Evolutionary conservation across 1,284 basidiomycete genomes (phyloP).

Genomic region (Puccinia brachypodii): DNA sequence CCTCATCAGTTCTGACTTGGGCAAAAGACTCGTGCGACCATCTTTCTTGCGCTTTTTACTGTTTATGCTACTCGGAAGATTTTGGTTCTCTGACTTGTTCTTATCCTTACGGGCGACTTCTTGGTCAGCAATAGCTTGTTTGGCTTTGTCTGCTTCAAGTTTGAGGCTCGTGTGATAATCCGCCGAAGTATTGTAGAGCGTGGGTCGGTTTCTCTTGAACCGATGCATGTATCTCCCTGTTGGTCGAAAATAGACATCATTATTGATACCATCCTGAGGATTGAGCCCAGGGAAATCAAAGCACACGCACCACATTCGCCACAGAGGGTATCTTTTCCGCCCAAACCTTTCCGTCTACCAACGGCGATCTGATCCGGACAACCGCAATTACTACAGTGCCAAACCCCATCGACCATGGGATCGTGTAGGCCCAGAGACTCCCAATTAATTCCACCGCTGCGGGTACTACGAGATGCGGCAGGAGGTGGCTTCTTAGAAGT

Average conservation of each 20-base stretch:
- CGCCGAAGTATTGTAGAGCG: slow-evolving; percentile 44
- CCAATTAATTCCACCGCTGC: slow-evolving; percentile 42
- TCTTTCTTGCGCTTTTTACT: slow-evolving; percentile 41
- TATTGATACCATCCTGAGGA: background rate
- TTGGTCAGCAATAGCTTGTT: slow-evolving; percentile 45
- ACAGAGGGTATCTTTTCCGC: slow-evolving; percentile 87
- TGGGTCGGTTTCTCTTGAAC: slow-evolving; percentile 47
- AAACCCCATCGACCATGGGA: slow-evolving; percentile 76
- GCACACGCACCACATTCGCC: slow-evolving; percentile 77
- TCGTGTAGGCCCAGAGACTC: slow-evolving; percentile 60
- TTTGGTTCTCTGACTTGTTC: background rate
- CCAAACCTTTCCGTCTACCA: slow-evolving; percentile 78
- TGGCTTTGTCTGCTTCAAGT: slow-evolving; percentile 47
- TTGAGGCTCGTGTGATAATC: slow-evolving; percentile 48
- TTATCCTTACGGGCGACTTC: slow-evolving; percentile 35
- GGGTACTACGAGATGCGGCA: background rate
- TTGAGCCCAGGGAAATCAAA: background rate
- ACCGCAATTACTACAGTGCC: slow-evolving; percentile 90
- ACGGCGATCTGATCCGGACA: slow-evolving; percentile 80
- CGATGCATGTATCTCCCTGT: slow-evolving; percentile 46
- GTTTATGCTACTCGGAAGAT: background rate
- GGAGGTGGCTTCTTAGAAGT: slow-evolving; percentile 34
- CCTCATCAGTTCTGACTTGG: background rate
- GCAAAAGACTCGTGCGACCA: background rate
- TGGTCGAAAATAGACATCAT: background rate